Evolutionary conservation across 2,329 filamentous ascomycete species (phyloP).

Genomic region (Gnomoniopsis smithogilvyi): DNA sequence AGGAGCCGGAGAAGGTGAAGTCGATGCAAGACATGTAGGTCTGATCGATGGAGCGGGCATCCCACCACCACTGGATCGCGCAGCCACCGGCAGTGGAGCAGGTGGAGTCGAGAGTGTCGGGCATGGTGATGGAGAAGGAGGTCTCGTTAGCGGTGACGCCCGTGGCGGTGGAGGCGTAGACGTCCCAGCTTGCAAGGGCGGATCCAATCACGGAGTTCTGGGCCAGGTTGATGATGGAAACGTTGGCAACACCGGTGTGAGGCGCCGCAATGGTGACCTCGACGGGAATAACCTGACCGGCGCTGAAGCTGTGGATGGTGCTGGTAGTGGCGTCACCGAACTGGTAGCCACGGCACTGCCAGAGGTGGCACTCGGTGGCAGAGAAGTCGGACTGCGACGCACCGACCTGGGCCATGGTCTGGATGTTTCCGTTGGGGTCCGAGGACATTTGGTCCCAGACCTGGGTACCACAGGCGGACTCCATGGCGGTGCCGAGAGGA

Average conservation of each 20-base stretch:
- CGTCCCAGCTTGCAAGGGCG: slow-evolving; percentile 43
- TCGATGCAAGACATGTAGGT: slow-evolving; percentile 57
- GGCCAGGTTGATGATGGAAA: slow-evolving; percentile 48
- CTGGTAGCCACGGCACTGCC: slow-evolving; percentile 57
- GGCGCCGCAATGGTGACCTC: slow-evolving; percentile 46
- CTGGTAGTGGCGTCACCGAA: slow-evolving; percentile 49
- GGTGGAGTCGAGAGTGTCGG: slow-evolving; percentile 38
- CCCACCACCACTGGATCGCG: slow-evolving; percentile 55
- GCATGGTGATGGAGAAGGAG: slow-evolving; percentile 52
- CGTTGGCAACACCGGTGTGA: slow-evolving; percentile 53
- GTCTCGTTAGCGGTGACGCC: slow-evolving; percentile 42
- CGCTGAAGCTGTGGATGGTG: slow-evolving; percentile 48
- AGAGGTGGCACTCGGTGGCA: slow-evolving; percentile 44
- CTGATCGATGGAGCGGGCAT: slow-evolving; percentile 40
- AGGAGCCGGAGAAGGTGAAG: slow-evolving; percentile 30
- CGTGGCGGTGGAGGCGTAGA: slow-evolving; percentile 45
- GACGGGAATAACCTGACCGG: slow-evolving; percentile 43
- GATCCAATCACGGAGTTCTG: slow-evolving; percentile 46
- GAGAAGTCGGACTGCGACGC: slow-evolving; percentile 44
- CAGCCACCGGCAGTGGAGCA: slow-evolving; percentile 43
- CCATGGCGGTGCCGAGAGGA: slow-evolving; percentile 48
- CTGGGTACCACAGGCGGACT: slow-evolving; percentile 50
- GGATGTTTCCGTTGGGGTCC: slow-evolving; percentile 56
- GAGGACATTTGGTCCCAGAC: slow-evolving; percentile 49
- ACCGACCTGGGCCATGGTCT: slow-evolving; percentile 50